Base-by-base conservation (phyloP, 2,329 filamentous ascomycete genomes). In the Myrmaecium sp. region DNA sequence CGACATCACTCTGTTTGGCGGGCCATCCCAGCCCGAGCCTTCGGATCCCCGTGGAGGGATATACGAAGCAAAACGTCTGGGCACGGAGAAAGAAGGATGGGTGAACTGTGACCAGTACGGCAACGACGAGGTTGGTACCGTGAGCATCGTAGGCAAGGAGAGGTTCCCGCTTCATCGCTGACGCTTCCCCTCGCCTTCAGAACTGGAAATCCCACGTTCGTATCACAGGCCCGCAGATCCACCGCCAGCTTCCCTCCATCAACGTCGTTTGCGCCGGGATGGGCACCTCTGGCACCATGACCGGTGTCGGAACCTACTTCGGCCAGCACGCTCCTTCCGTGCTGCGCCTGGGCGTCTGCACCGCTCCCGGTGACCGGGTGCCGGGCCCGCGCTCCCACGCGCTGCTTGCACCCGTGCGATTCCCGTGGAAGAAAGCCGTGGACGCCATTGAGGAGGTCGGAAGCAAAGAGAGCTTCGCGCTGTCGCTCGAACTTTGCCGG, bases 211-310 rank as follows among this genome's bases (percentile, higher is more conserved):
- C 66, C 2, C 67, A 72, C 34, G 43, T 64, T 7, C 57, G 56
- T 13, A 72, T 66, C 66, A 72, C 67, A 0, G 67, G 66, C 0
- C 62, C 66, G 0, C 67, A 71, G 33, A 66, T 72, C 10, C 49
- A 60, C 24, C 55, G 49, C 28, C 67, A 72, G 28, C 39, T 70
- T 1, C 66, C 66, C 1, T 54, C 66, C 23, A 66, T 70, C 31
- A 63, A 59, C 17, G 39, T 71, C 2, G 51, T 71, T 10, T 69
- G 64, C 31, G 57, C 62, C 2, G 62, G 62, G 2, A 62, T 71
- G 58, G 67, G 67, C 1, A 72, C 65, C 0, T 61, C 62, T 2
- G 60, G 64, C 56, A 39, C 61, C 5, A 33, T 33, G 30, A 33
- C 30, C 4, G 28, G 30, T 4, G 11, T 33, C 7, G 59, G 63